Evolutionary conservation across 1,284 basidiomycete genomes (phyloP), one percentile per base, ranked within the genome.

Genomic region (Irpex sp.): DNA sequence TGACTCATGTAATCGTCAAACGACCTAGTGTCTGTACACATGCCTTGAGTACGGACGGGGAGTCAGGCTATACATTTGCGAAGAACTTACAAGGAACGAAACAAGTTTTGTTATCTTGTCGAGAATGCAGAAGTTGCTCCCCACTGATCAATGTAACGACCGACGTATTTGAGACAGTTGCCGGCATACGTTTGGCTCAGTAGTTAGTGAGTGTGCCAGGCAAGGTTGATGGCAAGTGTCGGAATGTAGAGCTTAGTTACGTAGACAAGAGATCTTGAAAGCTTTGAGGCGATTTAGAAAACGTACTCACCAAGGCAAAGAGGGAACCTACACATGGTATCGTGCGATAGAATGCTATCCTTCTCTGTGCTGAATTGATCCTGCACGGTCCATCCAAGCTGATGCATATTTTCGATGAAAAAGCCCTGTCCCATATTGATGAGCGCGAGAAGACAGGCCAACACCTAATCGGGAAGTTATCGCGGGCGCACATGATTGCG

Each of bases 341-440:
- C 77, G 62, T 3, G 76, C 70, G 49, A 73, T 76, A 3, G 74
- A 67, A 56, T 76, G 38, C 74, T 74, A 59, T 78, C 76, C 10
- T 74, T 71, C 18, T 68, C 54, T 18, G 66, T 45, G 54, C 74
- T 73, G 63, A 78, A 78, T 42, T 69, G 74, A 3, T 71, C 72
- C 4, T 73, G 68, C 15, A 70, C 66, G 1, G 76, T 78, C 77
- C 77, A 78, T 1, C 74, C 75, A 27, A 77, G 74, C 18, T 60
- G 22, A 60, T 75, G 71, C 76, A 78, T 78, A 72, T 78, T 74
- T 67, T 74, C 72, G 15, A 74, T 69, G 66, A 74, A 74, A 15
- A 70, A 68, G 32, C 72, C 67, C 58, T 72, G 71, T 9, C 70
- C n/a, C n/a, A n/a, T n/a, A n/a, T n/a, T n/a, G n/a, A n/a, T n/a